phyloP scores from a whole-genome alignment of 2,329 filamentous ascomycete species.

The Colletotrichum nymphaeae region DNA sequence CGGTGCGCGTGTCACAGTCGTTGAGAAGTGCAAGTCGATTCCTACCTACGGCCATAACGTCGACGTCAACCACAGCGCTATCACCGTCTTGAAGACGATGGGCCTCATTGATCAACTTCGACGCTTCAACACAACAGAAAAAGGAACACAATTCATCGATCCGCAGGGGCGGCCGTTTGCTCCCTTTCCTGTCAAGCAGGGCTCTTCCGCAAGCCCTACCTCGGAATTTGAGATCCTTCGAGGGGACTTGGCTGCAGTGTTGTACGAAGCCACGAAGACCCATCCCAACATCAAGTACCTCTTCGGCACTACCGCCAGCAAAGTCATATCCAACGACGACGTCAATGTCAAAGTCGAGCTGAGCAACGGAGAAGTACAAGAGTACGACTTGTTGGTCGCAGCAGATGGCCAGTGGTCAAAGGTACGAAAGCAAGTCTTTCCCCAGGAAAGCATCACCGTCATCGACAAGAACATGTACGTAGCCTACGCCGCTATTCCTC shows the following conservation, averaged over 20 bases:
- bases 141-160: constrained; percentile 60
- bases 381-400: constrained; percentile 64
- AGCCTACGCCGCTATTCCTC: constrained; percentile 48
- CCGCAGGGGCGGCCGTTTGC: constrained; percentile 48
- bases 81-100: constrained; percentile 40
- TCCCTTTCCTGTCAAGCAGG: constrained; percentile 51
- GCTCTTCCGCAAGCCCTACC: constrained; percentile 55
- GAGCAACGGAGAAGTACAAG: constrained; percentile 51
- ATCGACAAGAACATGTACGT: constrained; percentile 40
- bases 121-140: constrained; percentile 55
- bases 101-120: constrained; percentile 51
- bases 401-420: constrained; percentile 66
- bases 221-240: constrained; percentile 71
- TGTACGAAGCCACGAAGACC: constrained; percentile 52
- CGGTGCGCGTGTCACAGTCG: constrained; percentile 15
- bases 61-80: constrained; percentile 38
- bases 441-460: constrained; percentile 36
- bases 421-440: constrained; percentile 55
- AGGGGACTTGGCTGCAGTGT: constrained; percentile 61
- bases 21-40: constrained; percentile 3
- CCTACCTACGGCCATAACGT: constrained; percentile 8
- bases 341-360: constrained; percentile 51
- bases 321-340: constrained; percentile 38
- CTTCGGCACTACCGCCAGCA: constrained; percentile 38
- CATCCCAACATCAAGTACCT: constrained; percentile 41